A percentile compares a stretch with the other conserved stretches of the same genome.
phyloP scores from a whole-genome alignment of 495 filamentous ascomycete genomes.

The Aspergillus baeticus region DNA sequence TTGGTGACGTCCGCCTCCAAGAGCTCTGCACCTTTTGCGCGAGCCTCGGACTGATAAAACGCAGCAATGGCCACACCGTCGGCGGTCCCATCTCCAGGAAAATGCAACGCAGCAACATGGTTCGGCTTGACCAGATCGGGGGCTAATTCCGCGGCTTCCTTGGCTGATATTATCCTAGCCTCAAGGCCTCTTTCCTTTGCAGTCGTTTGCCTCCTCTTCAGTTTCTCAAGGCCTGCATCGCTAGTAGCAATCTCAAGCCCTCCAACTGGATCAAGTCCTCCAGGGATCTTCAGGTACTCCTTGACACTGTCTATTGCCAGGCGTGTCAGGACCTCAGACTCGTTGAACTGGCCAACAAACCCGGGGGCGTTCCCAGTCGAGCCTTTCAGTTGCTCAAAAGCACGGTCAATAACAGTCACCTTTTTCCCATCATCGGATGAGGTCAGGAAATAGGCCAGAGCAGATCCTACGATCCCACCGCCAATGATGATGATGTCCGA shows the following conservation, averaged over 20 bases:
- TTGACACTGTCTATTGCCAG: constrained; percentile 32
- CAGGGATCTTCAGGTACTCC: constrained; percentile 29
- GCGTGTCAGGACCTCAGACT: constrained; percentile 29
- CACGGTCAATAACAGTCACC: constrained; percentile 29
- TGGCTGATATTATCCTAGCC: constrained; percentile 27
- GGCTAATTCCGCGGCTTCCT: constrained; percentile 24
- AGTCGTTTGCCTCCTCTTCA: constrained; percentile 21
- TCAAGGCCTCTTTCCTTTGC: constrained; percentile 23
- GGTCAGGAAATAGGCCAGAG: constrained; percentile 33
- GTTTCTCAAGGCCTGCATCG: constrained; percentile 18
- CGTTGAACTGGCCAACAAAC: constrained; percentile 38
- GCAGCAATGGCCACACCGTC: constrained; percentile 24
- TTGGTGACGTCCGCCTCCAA: constrained; percentile 23
- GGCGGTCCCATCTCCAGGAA: constrained; percentile 31
- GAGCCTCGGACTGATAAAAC: constrained; percentile 27
- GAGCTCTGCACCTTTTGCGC: constrained; percentile 21
- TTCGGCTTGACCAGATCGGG: constrained; percentile 29
- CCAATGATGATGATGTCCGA: constrained; percentile 41
- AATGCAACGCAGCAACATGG: constrained; percentile 19
- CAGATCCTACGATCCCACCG: constrained; percentile 46
- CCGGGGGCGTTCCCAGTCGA: constrained; percentile 35
- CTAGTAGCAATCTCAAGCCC: constrained; percentile 32
- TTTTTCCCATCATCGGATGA: constrained; percentile 16
- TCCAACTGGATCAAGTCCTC: constrained; percentile 29
- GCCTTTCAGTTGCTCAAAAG: constrained; percentile 18